Base-by-base conservation (phyloP, 371 early-diverging fungal species). In the Chytridiales sp. region DNA sequence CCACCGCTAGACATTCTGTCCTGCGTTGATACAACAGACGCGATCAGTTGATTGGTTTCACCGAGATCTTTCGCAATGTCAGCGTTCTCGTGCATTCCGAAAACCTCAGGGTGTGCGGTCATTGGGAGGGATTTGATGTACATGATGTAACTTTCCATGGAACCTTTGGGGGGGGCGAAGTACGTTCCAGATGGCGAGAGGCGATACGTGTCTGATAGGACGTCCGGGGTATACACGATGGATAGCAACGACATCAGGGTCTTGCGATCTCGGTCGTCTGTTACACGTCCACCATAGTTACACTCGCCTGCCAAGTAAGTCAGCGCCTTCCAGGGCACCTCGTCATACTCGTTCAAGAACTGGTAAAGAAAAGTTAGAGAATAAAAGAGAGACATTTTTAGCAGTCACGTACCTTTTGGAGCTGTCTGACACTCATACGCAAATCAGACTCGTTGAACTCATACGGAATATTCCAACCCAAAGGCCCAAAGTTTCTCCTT, bases 381-480 rank as follows among this genome's bases (percentile, higher is more conserved):
- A 22, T 5, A 64, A 36, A 21, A 9, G 61, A 0, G 26, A 31
- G 13, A 29, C 26, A 2, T 61, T 40, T 15, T 62, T 30, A 24
- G n/a, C 15, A 46, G 51, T 51, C 29, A 21, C 41, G 40, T 58
- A 77, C 73, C 72, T 79, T 83, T 27, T 79, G 82, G 24, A 83
- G 64, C 56, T 83, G 83, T 11, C 83, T 42, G 9, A 76, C 69
- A 57, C 77, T 76, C 65, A 81, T 81, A 17, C 75, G 46, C 35
- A 83, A 51, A 62, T 83, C 83, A 3, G 77, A 73, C 53, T 82
- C 82, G 61, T 83, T 83, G 53, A 83, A 83, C 56, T 83, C 81
- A 56, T 83, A 83, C 13, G 83, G 78, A 40, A 81, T 81, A 54
- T 83, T 83, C 83, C 83, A 83, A 34, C 83, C 83, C 1, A 83